A percentile compares a stretch with the other conserved stretches of the same genome.
phyloP scores from a whole-genome alignment of 2,329 filamentous ascomycete species.

The Aschersonia sp. region DNA sequence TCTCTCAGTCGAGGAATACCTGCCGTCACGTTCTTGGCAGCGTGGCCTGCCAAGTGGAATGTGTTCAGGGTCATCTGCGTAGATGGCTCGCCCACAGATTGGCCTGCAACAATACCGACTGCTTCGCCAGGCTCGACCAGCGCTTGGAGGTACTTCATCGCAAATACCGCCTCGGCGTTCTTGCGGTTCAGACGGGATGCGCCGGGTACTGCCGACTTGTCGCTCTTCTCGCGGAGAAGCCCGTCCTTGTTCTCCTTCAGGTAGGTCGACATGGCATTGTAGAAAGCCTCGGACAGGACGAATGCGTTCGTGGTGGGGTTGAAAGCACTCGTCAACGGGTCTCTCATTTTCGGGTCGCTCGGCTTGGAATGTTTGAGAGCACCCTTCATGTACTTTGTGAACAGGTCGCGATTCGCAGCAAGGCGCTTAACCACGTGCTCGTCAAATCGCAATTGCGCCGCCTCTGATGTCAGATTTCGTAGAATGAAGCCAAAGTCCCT shows the following conservation, averaged over 20 bases:
- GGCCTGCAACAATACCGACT: conserved; percentile 89
- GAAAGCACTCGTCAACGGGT: conserved; percentile 60
- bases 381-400: conserved; percentile 68
- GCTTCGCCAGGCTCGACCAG: conserved; percentile 91
- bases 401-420: conserved; percentile 39
- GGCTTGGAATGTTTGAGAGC: conserved; percentile 58
- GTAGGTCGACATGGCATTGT: conserved; percentile 57
- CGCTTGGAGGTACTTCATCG: conserved; percentile 85
- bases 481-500: conserved; percentile 82
- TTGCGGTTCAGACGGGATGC: conserved; percentile 38
- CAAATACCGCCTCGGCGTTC: conserved; percentile 69
- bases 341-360: conserved; percentile 42
- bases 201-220: conserved; percentile 12
- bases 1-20: conserved; percentile 95
- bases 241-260: conserved; percentile 60
- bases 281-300: conserved; percentile 81
- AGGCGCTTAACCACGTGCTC: conserved; percentile 30
- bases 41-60: conserved; percentile 97
- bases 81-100: conserved; percentile 92
- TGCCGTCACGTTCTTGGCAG: conserved; percentile 94
- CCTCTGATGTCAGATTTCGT: conserved; percentile 69
- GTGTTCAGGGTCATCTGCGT: conserved; percentile 99
- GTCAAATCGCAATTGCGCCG: conserved; percentile 59
- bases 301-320: conserved; percentile 68
- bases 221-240: conserved; percentile 33